Conservation (phyloP, 192 early-diverging fungal genomes). For the Umbelopsis vinacea region DNA sequence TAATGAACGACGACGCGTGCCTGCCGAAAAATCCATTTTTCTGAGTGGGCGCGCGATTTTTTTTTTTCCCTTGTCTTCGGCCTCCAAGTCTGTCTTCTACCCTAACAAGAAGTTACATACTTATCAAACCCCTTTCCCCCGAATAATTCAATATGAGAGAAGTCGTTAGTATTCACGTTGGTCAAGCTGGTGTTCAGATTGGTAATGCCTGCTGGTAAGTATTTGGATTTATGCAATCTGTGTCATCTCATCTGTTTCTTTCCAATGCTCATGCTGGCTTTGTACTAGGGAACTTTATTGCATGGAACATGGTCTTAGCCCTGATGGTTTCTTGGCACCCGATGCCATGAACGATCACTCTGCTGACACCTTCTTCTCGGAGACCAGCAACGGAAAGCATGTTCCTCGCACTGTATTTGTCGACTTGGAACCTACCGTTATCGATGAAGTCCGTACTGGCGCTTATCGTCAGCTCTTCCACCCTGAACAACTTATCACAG, state of each 20-base stretch:
- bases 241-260: background rate
- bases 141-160: slow-evolving; percentile 44
- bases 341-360: slow-evolving; percentile 44
- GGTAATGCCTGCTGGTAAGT: slow-evolving; percentile 89
- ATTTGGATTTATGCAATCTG: background rate
- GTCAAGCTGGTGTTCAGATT: slow-evolving; percentile 77
- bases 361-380: slow-evolving; percentile 49
- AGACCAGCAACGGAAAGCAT: slow-evolving; percentile 47
- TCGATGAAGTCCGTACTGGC: slow-evolving; percentile 54
- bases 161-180: slow-evolving; percentile 51
- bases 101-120: slow-evolving; percentile 19
- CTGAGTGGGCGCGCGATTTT: background rate
- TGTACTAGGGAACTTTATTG: slow-evolving; percentile 30
- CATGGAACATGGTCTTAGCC: slow-evolving; percentile 42
- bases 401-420: slow-evolving; percentile 53
- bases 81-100: slow-evolving; percentile 18
- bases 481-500: slow-evolving; percentile 54
- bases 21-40: background rate
- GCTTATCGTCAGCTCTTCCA: slow-evolving; percentile 52
- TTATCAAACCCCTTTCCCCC: background rate
- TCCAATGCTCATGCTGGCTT: background rate
- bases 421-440: slow-evolving; percentile 54
- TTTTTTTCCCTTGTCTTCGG: background rate
- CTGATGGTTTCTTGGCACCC: slow-evolving; percentile 40
- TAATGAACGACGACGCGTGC: too few relatives aligned